These are phyloP conservation scores for Telopea speciosissima DNA, from an alignment of 177 flowering plant genomes.

Conservation along the genomic window DNA sequence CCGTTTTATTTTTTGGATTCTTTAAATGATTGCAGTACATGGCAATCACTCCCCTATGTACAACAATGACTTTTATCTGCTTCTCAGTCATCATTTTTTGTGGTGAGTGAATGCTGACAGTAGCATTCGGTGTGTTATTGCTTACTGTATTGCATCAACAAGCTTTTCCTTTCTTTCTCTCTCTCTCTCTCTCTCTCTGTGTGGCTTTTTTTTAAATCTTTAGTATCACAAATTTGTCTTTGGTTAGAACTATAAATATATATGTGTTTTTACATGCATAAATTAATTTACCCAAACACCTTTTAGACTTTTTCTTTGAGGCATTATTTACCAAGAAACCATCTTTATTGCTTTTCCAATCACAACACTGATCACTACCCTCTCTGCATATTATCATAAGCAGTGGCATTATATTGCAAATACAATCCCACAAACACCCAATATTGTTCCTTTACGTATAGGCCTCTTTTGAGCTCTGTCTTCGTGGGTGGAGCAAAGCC, in stretches of 20 bases:
- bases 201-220: neutral
- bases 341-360: too few relatives aligned
- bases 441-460: too few relatives aligned
- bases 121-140: neutral
- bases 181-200: too few relatives aligned
- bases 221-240: neutral
- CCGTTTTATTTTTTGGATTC: neutral
- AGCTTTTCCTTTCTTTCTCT: neutral
- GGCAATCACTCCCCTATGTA: neutral
- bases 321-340: too few relatives aligned
- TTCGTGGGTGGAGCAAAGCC: too few relatives aligned
- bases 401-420: too few relatives aligned
- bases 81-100: neutral
- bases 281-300: neutral
- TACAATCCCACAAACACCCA: too few relatives aligned
- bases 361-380: too few relatives aligned
- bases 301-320: too few relatives aligned
- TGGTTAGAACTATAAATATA: neutral
- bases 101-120: neutral
- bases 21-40: neutral
- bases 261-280: neutral
- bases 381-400: too few relatives aligned
- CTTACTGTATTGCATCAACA: neutral
- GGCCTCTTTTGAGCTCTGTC: too few relatives aligned
- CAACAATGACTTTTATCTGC: neutral